Evolutionary conservation across 225 moss, liverwort and hornwort species (phyloP).

Genomic region (Pleurozium schreberi): DNA sequence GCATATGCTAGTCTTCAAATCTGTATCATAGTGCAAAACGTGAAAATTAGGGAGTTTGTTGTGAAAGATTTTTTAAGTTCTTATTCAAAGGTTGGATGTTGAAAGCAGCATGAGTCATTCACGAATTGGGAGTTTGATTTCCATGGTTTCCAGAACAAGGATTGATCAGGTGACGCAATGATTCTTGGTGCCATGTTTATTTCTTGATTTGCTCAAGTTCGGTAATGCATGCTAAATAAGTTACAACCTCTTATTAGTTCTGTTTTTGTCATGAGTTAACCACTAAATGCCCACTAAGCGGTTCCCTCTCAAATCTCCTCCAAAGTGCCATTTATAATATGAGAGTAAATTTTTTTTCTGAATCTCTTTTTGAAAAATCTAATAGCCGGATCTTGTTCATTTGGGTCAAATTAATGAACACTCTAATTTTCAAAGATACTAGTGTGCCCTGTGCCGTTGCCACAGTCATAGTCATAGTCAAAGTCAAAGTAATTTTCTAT

Average conservation of each 20-base stretch:
- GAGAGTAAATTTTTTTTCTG: background rate
- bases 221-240: background rate
- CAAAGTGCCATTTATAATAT: background rate
- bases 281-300: background rate
- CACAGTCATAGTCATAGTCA: too few relatives aligned
- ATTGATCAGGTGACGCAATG: background rate
- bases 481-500: too few relatives aligned
- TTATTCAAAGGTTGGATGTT: background rate
- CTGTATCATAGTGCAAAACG: background rate
- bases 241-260: background rate
- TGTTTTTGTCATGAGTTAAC: background rate
- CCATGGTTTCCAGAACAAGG: background rate
- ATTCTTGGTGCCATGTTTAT: background rate
- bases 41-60: background rate
- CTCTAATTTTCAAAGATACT: background rate
- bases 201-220: background rate
- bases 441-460: too few relatives aligned
- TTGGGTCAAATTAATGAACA: too few relatives aligned
- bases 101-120: background rate
- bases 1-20: background rate
- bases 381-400: rapidly evolving
- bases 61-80: background rate
- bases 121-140: background rate
- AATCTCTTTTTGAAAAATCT: background rate
- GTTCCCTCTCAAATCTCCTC: background rate